Conservation (phyloP, 305 asterid species). For the Solanum hybrid region DNA sequence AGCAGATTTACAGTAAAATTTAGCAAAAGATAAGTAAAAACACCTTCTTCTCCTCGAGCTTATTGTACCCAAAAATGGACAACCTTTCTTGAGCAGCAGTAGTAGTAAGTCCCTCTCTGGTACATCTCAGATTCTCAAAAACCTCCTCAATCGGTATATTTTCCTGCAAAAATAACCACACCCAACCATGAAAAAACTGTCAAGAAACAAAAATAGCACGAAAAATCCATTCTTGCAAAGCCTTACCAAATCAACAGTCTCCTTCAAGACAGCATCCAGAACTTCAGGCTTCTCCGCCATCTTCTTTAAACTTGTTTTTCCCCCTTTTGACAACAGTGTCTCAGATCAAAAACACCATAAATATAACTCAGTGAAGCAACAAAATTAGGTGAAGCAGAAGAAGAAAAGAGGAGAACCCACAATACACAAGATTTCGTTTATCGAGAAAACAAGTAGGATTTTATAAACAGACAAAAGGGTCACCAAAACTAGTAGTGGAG, state of each 20-base stretch:
- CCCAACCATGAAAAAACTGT: background rate
- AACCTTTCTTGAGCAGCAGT: slow-evolving; percentile 85
- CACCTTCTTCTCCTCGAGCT: slow-evolving; percentile 98
- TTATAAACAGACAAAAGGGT: background rate
- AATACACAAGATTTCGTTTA: background rate
- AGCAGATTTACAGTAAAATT: background rate
- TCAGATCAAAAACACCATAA: slow-evolving; percentile 22
- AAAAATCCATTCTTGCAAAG: slow-evolving; percentile 11
- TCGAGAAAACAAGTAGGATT: background rate
- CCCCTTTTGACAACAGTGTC: background rate
- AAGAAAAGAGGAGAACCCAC: background rate
- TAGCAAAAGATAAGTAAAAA: background rate
- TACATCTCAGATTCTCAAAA: slow-evolving; percentile 91
- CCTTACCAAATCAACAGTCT: slow-evolving; percentile 96
- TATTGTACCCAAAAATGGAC: slow-evolving; percentile 88
- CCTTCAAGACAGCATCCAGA: slow-evolving; percentile 91
- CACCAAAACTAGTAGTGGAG: background rate
- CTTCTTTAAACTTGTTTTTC: slow-evolving; percentile 3
- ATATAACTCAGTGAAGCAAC: background rate
- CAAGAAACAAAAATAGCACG: slow-evolving; percentile 13
- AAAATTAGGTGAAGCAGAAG: background rate
- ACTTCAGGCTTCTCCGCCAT: slow-evolving; percentile 94
- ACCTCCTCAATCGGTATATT: slow-evolving; percentile 92
- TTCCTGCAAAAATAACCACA: slow-evolving; percentile 47
- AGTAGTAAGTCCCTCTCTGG: slow-evolving; percentile 70